These are phyloP conservation scores for Maudiozyma serrabonitensis DNA, from an alignment of 805 yeast genomes.

Conservation along the genomic window DNA sequence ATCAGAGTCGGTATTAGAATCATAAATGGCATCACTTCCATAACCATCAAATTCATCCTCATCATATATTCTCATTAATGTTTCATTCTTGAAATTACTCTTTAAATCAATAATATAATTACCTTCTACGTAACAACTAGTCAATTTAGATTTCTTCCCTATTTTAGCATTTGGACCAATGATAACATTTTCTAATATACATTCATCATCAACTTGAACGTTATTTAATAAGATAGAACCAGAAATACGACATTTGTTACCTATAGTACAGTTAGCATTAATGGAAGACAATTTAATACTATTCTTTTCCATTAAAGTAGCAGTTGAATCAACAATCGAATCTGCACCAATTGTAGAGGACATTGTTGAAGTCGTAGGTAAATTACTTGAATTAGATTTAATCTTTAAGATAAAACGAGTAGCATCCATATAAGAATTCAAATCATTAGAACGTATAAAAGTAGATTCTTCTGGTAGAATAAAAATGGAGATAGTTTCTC, in stretches of 20 bases:
- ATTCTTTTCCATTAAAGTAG: constrained; percentile 71
- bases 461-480: constrained; percentile 59
- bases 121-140: constrained; percentile 81
- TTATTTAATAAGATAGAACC: constrained; percentile 74
- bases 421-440: constrained; percentile 81
- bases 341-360: constrained; percentile 79
- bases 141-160: constrained; percentile 53
- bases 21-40: constrained; percentile 24
- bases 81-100: constrained; percentile 46
- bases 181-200: constrained; percentile 69
- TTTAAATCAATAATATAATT: constrained; percentile 56
- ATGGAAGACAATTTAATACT: constrained; percentile 79
- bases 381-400: constrained; percentile 37
- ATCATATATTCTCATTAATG: constrained; percentile 31
- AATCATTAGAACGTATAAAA: constrained; percentile 69
- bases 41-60: constrained; percentile 11
- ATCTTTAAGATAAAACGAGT: constrained; percentile 66
- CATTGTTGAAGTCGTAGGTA: constrained; percentile 52
- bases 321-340: constrained; percentile 60
- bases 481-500: constrained; percentile 59
- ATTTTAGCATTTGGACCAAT: constrained; percentile 64
- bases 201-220: constrained; percentile 71
- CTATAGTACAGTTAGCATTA: constrained; percentile 66
- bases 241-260: constrained; percentile 77
- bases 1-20: constrained; percentile 24